Evolutionary conservation across 768 basidiomycete species (phyloP), one percentile per base, ranked within the genome.

Genomic region (Auricularia sp.): DNA sequence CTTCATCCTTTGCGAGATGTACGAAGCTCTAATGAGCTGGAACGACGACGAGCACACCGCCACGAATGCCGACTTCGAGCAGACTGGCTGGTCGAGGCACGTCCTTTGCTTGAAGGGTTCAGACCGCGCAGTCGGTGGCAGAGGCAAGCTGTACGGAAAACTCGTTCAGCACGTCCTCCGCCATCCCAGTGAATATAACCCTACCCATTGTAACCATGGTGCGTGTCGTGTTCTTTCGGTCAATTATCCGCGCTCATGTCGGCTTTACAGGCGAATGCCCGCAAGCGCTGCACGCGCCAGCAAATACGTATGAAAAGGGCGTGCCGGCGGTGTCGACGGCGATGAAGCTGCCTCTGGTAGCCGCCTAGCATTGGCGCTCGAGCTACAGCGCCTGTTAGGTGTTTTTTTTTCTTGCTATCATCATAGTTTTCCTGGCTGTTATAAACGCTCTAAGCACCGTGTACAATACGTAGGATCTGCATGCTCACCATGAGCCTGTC

Each of bases 1-100:
- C 65, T 66, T 8, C 33, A 51, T 62, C n/a, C 35, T 62, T 14
- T 62, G 44, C 36, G 56, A 47, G 39, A 66, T 62, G 33, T 53
- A 44, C 14, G 61, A 43, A 3, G n/a, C 70, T 68, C 11, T 62
- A n/a, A 14, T 42, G 12, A 42, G 43, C 16, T 59, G 56, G 56
- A 59, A 59, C 56, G 56, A 59, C 23, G 56, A 59, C 56, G 23
- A 35, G 56, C 56, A 59, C 56, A 14, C 56, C 18, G 56, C 56
- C 23, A 59, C 29, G 16, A 59, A 59, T 29, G 56, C 59, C 64
- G 43, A 61, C 36, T 60, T 64, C 8, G 54, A 39, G 54, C 39
- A 59, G 36, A 64, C 59, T 29, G 54, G 54, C 18, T 64, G 54
- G 42, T 64, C 64, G 23, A 42, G 54, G 43, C 47, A 54, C 39